phyloP scores from a whole-genome alignment of 495 filamentous ascomycete genomes.

The Neurospora hispaniola region DNA sequence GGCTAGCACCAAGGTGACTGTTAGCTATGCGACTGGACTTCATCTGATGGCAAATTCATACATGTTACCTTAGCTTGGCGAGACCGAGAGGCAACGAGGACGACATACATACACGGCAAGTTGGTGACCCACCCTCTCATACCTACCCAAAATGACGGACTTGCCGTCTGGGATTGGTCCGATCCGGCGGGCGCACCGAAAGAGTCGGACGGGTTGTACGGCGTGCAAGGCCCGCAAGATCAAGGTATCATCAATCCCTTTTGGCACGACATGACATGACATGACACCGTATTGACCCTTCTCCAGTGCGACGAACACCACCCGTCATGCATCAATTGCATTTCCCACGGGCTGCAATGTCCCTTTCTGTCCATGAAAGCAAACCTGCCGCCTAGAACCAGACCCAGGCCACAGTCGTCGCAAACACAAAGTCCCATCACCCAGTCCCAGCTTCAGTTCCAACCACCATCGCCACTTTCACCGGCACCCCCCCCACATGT shows the following conservation, averaged over 20 bases:
- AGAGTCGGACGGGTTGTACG: constrained; percentile 32
- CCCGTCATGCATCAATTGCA: constrained; percentile 33
- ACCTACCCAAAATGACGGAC: background rate
- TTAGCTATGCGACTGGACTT: background rate
- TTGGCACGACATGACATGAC: background rate
- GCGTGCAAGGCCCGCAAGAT: constrained; percentile 33
- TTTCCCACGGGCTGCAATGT: constrained; percentile 29
- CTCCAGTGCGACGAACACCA: constrained; percentile 33
- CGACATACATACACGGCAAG: background rate
- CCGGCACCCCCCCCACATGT: background rate
- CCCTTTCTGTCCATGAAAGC: constrained; percentile 19
- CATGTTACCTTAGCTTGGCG: background rate
- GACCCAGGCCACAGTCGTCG: background rate
- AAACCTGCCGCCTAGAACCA: background rate
- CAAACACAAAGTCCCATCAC: background rate
- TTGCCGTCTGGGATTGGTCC: background rate
- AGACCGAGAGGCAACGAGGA: background rate
- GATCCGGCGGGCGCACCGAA: constrained; percentile 21
- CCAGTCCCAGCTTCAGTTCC: background rate
- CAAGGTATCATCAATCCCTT: constrained; percentile 18
- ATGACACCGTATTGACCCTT: background rate
- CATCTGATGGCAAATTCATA: background rate
- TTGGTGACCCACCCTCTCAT: background rate
- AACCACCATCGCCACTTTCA: background rate
- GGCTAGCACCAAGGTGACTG: background rate